A percentile compares a stretch with the other conserved stretches of the same genome.
Conservation (phyloP, 108 stramenopile genomes). For the Fragilaria crotonensis region DNA sequence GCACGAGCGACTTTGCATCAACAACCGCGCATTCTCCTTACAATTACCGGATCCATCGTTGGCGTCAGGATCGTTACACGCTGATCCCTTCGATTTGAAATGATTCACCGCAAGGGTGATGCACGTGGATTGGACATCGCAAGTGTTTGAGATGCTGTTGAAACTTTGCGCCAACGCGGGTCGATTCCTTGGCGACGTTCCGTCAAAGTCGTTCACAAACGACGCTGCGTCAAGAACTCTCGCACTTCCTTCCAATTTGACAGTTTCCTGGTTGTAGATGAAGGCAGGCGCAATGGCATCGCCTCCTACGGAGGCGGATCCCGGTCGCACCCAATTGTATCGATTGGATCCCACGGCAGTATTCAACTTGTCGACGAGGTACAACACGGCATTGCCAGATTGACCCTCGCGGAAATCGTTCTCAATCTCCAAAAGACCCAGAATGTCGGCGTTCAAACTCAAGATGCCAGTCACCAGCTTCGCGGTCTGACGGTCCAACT, state of each 20-base stretch:
- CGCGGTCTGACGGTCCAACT: conserved; percentile 24
- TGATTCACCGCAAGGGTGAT: conserved; percentile 30
- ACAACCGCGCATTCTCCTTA: too few species aligned
- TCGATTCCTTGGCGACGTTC: too few species aligned
- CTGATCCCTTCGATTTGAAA: conserved; percentile 34
- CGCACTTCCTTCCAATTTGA: conserved; percentile 5
- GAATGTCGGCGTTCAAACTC: conserved; percentile 23
- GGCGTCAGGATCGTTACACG: conserved; percentile 14
- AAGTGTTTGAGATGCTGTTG: conserved; percentile 15
- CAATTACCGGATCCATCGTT: conserved; percentile 25
- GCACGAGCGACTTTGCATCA: too few species aligned
- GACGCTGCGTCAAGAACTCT: conserved; percentile 2
- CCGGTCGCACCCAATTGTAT: conserved; percentile 22
- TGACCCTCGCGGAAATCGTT: conserved; percentile 3
- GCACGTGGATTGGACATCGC: background rate
- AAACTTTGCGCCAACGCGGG: too few species aligned
- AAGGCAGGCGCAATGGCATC: conserved; percentile 31
- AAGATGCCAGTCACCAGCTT: conserved; percentile 25
- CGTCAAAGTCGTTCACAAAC: too few species aligned
- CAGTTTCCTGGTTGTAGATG: conserved; percentile 12
- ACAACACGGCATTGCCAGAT: conserved; percentile 11
- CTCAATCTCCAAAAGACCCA: conserved; percentile 21
- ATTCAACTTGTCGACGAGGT: conserved; percentile 18
- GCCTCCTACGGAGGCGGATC: conserved; percentile 5
- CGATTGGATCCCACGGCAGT: background rate